These are phyloP conservation scores for Arabis alpina DNA, from an alignment of 345 rosid species.

Conservation along the genomic window DNA sequence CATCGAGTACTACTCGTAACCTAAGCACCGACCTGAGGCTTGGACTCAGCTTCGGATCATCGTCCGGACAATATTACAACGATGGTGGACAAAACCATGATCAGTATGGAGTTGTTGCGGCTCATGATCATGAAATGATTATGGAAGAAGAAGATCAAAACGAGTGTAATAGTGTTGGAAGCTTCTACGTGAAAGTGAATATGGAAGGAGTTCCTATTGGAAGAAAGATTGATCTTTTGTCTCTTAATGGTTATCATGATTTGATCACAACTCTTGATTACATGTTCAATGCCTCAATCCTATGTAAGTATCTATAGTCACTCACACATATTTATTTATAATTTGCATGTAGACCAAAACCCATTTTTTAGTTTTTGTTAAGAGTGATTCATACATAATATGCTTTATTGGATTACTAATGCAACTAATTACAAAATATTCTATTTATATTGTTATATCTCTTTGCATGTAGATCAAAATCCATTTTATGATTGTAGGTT, in stretches of 20 bases:
- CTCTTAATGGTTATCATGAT: constrained; percentile 76
- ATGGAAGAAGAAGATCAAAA: constrained; percentile 58
- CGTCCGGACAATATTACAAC: constrained; percentile 41
- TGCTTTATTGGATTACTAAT: too few species aligned
- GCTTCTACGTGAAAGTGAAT: constrained; percentile 89
- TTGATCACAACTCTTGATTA: constrained; percentile 72
- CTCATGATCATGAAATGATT: constrained; percentile 28
- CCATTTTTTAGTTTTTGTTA: not conserved
- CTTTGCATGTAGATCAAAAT: too few species aligned
- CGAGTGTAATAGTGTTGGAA: constrained; percentile 70
- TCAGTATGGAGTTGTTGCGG: constrained; percentile 19
- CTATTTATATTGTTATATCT: too few species aligned
- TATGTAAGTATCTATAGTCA: constrained; percentile 55
- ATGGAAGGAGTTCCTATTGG: constrained; percentile 99
- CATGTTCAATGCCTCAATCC: constrained; percentile 88
- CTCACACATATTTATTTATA: too few species aligned
- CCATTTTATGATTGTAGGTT: too few species aligned
- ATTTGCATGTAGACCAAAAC: constrained; percentile 28
- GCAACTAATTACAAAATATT: too few species aligned
- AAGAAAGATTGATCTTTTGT: constrained; percentile 76
- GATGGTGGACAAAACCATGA: constrained; percentile 33
- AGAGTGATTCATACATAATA: not conserved
- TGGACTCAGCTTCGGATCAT: constrained; percentile 63
- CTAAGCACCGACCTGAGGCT: constrained; percentile 82
- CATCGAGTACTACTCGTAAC: constrained; percentile 42